Base-by-base conservation (phyloP, 2,329 filamentous ascomycete genomes). In the Ophiostoma novo-ulmi region DNA sequence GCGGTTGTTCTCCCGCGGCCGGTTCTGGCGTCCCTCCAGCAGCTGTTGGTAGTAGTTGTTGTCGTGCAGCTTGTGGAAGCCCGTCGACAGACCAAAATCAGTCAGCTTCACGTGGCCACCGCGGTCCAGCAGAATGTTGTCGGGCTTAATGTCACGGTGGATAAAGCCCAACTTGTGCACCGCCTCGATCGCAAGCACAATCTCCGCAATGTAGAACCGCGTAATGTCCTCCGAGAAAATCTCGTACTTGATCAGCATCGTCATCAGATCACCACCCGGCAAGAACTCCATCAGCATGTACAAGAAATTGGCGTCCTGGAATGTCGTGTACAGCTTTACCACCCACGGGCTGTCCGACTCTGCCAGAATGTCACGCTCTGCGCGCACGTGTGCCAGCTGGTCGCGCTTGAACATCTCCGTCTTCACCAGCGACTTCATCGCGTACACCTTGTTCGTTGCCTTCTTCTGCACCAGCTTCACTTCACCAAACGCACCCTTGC, bases 221-320 rank as follows among this genome's bases (percentile, higher is more conserved):
- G 95, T 99, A 75, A 99, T 98, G 75, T 99, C 95, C 80, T 98
- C 94, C 0, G 93, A 97, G 80, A 99, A 99, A 79, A 99, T 97
- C 80, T 99, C 95, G 78, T 99, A 99, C 85, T 98, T 99, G 84
- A 99, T 99, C 75, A 99, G 85, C 95, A 99, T 99, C 3, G 95
- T 99, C 95, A 99, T 99, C 79, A 99, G 81, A 82, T 99, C 95
- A 80, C 95, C 95, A 80, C 95, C 95, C 8, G 95, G 95, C 80
- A 99, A 86, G 81, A 98, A 99, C 81, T 99, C 95, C 95, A 99
- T 99, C 73, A 99, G 85, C 90, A 99, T 95, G 84, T 99, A 99
- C 48, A 99, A 84, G 82, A 97, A 99, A 75, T 95, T 94, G 65
- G 87, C 86, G 79, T 99, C 95, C 81, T 99, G 95, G 85, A 99